phyloP scores from a whole-genome alignment of 129 eudicot genomes.

The Heracleum sosnowskyi region DNA sequence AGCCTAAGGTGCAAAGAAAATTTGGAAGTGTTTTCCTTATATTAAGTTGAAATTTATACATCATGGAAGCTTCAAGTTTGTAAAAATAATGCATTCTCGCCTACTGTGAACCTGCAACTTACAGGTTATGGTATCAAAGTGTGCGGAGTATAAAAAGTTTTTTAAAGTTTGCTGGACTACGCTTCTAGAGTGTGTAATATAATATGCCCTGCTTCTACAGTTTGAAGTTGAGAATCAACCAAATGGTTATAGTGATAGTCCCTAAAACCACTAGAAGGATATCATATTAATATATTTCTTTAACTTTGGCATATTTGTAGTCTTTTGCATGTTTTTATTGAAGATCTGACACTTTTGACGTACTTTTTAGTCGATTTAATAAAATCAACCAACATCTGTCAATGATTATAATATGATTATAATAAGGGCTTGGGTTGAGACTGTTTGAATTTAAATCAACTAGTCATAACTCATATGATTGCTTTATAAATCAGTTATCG shows the following conservation, averaged over 20 bases:
- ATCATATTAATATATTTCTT: neutral
- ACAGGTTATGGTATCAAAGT: neutral
- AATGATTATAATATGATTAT: no score
- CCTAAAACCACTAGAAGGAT: neutral
- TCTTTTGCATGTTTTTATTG: neutral
- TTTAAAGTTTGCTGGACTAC: neutral
- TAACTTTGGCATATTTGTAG: neutral
- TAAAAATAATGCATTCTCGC: neutral
- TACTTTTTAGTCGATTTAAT: neutral
- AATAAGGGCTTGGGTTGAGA: neutral
- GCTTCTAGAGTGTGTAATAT: neutral
- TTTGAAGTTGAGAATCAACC: neutral
- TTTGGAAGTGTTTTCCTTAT: neutral
- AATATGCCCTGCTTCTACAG: neutral
- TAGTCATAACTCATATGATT: neutral
- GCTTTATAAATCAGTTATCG: neutral
- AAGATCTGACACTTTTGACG: neutral
- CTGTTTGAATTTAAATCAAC: neutral
- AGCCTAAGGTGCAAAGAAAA: neutral
- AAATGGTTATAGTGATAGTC: neutral
- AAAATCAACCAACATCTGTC: neutral
- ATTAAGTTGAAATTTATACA: neutral
- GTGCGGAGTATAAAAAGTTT: neutral
- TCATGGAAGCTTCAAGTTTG: neutral
- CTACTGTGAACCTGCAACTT: neutral